Base-by-base conservation (phyloP, 192 early-diverging fungal genomes). In the Nowakowskiella sp. region DNA sequence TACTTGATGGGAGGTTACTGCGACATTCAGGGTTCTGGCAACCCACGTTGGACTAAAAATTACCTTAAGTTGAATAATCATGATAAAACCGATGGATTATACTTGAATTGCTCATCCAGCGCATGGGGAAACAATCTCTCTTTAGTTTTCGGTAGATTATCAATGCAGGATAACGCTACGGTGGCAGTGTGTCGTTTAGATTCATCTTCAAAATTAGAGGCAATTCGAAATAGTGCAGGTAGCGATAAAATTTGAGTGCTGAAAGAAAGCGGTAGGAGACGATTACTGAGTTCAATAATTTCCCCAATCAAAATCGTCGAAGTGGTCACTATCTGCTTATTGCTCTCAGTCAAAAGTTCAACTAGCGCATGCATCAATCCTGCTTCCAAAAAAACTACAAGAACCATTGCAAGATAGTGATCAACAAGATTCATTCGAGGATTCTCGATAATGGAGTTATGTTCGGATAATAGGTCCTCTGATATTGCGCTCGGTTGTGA, bases 171-270 rank as follows among this genome's bases (percentile, higher is more conserved):
- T 2, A 90, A 62, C 1, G 87, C 88, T 3, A 71, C 67, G 0
- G 84, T 89, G 2, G 89, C 85, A 53, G 70, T 67, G 57, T 92
- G 89, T 0, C 89, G 78, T 4, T 79, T 64, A 7, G 58, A 56
- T 60, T 88, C 85, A 57, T 91, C 81, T 0, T 77, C 68, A 68
- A 92, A 91, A 49, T 83, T 73, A 6, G 84, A 75, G 0, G 89
- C 89, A 2, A 87, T 65, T 22, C 68, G 53, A 51, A 92, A 91
- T 9, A 92, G 68, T 13, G 68, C 70, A 0, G 89, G 80, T 31
- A 92, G 56, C 1, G 85, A 74, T 73, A 91, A 49, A 13, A 85
- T 70, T 23, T 61, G 59, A 5, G 56, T 72, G 1, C 56, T 68
- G 53, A 80, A 74, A 3, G 60, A 47, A 4, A 71, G 55, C 0